Evolutionary conservation across 371 early-diverging fungal species (phyloP).

Genomic region (Umbelopsis sp.): DNA sequence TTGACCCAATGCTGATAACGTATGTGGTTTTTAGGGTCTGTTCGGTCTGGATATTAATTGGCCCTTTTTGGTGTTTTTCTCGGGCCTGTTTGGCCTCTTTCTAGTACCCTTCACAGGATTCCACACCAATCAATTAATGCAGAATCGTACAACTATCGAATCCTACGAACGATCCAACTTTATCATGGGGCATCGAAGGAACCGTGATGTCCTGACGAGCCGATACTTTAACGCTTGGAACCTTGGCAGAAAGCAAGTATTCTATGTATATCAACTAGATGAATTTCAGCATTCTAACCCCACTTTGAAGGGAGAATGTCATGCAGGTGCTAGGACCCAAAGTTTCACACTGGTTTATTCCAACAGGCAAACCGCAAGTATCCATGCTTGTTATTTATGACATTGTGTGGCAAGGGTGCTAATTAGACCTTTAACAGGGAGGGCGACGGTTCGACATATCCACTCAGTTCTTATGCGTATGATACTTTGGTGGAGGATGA

Average conservation of each 20-base stretch:
- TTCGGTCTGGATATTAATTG: slow-evolving; percentile 43
- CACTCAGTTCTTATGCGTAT: slow-evolving; percentile 53
- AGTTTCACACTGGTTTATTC: slow-evolving; percentile 58
- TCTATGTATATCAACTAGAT: not conserved
- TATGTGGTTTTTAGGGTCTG: slow-evolving; percentile 29
- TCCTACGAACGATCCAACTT: slow-evolving; percentile 59
- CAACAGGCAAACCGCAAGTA: slow-evolving; percentile 56
- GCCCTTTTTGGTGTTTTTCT: slow-evolving; percentile 52
- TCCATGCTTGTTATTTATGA: not conserved
- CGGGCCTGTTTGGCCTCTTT: slow-evolving; percentile 64
- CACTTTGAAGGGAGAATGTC: slow-evolving; percentile 42
- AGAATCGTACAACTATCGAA: slow-evolving; percentile 73
- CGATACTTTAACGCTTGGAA: slow-evolving; percentile 67
- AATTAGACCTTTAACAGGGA: slow-evolving; percentile 24
- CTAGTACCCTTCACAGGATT: slow-evolving; percentile 58
- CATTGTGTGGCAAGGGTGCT: not conserved
- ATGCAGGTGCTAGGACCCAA: slow-evolving; percentile 61
- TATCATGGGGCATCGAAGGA: slow-evolving; percentile 31
- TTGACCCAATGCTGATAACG: too few relatives aligned
- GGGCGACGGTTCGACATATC: slow-evolving; percentile 46
- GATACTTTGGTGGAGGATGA: slow-evolving; percentile 43
- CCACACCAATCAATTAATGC: slow-evolving; percentile 57
- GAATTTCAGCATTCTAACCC: not conserved
- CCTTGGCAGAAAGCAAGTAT: slow-evolving; percentile 48
- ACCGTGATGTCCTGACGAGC: slow-evolving; percentile 46